phyloP scores from a whole-genome alignment of 2,329 filamentous ascomycete genomes.

The Fusarium foetens region DNA sequence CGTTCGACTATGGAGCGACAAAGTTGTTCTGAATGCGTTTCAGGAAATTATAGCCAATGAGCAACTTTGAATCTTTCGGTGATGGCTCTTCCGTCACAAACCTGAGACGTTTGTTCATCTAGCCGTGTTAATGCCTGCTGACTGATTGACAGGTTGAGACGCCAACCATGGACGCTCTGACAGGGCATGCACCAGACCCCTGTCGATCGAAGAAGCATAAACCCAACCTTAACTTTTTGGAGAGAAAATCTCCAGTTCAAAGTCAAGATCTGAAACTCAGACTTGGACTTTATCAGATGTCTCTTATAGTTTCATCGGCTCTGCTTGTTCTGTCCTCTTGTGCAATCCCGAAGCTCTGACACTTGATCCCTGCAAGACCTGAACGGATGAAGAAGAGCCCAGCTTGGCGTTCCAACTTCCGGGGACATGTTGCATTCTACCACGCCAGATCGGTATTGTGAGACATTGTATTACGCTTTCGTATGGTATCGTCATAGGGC shows the following conservation, averaged over 20 bases:
- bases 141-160: conserved; percentile 8
- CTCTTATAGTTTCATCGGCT: not conserved
- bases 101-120: conserved; percentile 4
- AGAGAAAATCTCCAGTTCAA: not conserved
- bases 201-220: conserved; percentile 25
- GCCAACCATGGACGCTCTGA: not conserved
- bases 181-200: conserved; percentile 11
- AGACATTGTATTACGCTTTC: not conserved
- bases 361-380: conserved; percentile 3
- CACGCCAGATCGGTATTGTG: not conserved
- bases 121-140: conserved; percentile 19
- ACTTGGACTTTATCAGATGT: not conserved
- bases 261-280: not conserved
- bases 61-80: not conserved
- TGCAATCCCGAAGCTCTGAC: not conserved
- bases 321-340: not conserved
- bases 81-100: conserved; percentile 5
- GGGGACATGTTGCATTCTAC: not conserved
- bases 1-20: not conserved
- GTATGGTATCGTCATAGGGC: not conserved
- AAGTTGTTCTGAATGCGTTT: not conserved
- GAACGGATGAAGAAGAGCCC: conserved; percentile 9
- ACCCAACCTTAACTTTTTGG: conserved; percentile 8
- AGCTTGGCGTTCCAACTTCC: conserved; percentile 16
- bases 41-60: not conserved